Evolutionary conservation across 495 filamentous ascomycete species (phyloP).

Genomic region (Lichina pygmaea): DNA sequence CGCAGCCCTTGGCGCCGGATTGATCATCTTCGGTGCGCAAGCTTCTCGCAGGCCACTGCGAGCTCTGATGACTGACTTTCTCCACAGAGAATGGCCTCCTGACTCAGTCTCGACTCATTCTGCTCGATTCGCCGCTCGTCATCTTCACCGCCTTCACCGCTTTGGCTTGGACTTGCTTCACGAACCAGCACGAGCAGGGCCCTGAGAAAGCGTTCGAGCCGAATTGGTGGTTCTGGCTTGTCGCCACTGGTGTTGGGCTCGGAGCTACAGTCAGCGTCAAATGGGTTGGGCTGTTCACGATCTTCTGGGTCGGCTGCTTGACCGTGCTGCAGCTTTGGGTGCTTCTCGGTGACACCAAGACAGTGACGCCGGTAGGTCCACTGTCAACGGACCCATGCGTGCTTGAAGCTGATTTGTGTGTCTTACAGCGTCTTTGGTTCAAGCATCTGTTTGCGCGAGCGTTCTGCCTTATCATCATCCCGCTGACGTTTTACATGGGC

Average conservation of each 20-base stretch:
- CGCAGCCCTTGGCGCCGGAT: slow-evolving; percentile 50
- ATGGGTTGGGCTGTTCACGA: slow-evolving; percentile 97
- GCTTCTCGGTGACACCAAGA: slow-evolving; percentile 64
- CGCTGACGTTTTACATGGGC: slow-evolving; percentile 67
- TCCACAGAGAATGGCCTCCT: slow-evolving; percentile 68
- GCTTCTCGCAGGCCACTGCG: not conserved
- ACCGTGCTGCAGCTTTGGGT: slow-evolving; percentile 86
- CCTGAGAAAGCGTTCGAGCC: slow-evolving; percentile 60
- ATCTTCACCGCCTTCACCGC: slow-evolving; percentile 84
- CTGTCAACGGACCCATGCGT: not conserved
- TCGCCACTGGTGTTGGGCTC: slow-evolving; percentile 58
- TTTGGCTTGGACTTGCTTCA: slow-evolving; percentile 74
- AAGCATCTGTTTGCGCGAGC: slow-evolving; percentile 83
- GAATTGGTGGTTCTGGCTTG: slow-evolving; percentile 96
- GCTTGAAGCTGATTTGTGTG: not conserved
- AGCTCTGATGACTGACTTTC: slow-evolving; percentile 4
- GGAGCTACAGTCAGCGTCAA: slow-evolving; percentile 90
- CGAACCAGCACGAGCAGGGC: slow-evolving; percentile 88
- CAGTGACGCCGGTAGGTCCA: slow-evolving; percentile 39
- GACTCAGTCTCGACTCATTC: slow-evolving; percentile 81
- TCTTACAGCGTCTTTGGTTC: slow-evolving; percentile 43
- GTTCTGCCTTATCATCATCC: slow-evolving; percentile 83
- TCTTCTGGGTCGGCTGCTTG: slow-evolving; percentile 87
- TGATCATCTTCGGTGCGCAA: slow-evolving; percentile 65
- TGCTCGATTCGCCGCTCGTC: slow-evolving; percentile 85